A percentile compares a stretch with the other conserved stretches of the same genome.
Conservation (phyloP, 352 stramenopile species). For the Pilasporangium apinafurcum region DNA sequence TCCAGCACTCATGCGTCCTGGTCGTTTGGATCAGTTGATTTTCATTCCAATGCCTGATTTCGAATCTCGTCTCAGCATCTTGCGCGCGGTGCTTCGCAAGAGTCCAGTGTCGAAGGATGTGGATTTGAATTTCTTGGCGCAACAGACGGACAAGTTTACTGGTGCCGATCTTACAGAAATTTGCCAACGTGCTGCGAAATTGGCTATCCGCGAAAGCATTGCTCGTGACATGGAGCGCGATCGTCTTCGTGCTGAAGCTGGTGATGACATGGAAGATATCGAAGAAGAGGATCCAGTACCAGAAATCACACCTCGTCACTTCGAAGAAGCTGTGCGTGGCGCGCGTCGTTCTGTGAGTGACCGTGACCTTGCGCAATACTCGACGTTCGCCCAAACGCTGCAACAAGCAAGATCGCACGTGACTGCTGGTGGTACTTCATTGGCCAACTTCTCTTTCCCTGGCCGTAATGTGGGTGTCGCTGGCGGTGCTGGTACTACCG, state of each 20-base stretch:
- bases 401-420: conserved; percentile 96
- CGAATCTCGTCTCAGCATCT: conserved; percentile 93
- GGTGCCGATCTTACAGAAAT: conserved; percentile 99
- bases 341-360: conserved; percentile 97
- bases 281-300: conserved; percentile 96
- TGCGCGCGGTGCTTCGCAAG: conserved; percentile 96
- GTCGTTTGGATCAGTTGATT: conserved; percentile 93
- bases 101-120: conserved; percentile 97
- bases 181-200: conserved; percentile 98
- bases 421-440: conserved; percentile 84
- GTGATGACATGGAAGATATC: conserved; percentile 84
- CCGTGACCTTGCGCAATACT: conserved; percentile 93
- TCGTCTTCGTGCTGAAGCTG: conserved; percentile 89
- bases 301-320: conserved; percentile 93
- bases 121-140: conserved; percentile 95
- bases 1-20: conserved; percentile 94
- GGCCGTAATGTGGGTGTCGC: conserved; percentile 50
- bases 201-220: conserved; percentile 99
- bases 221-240: conserved; percentile 97
- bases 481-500: conserved; percentile 29
- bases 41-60: conserved; percentile 98
- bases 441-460: conserved; percentile 97
- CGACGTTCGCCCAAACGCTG: conserved; percentile 86
- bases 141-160: conserved; percentile 98
- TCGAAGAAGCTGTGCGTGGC: conserved; percentile 97